A percentile compares a stretch with the other conserved stretches of the same genome.
phyloP scores from a whole-genome alignment of 2,329 filamentous ascomycete species.

The Cadophora luteo-olivacea region DNA sequence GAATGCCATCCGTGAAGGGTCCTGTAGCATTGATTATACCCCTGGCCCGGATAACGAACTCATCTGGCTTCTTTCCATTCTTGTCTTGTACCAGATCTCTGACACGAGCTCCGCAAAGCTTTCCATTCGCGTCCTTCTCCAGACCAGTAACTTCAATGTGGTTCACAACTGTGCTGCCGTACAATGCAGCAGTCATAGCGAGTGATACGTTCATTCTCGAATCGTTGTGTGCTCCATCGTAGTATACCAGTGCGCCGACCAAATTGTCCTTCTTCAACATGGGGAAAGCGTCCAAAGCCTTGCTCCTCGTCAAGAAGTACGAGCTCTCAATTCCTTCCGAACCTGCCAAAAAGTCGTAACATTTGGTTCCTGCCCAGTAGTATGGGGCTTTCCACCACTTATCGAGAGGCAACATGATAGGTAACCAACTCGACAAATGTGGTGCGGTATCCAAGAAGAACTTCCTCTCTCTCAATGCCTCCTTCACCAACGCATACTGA shows the following conservation, averaged over 20 bases:
- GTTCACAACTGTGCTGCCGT: slow-evolving; percentile 82
- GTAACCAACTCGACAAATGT: slow-evolving; percentile 75
- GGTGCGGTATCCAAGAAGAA: slow-evolving; percentile 79
- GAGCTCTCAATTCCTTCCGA: slow-evolving; percentile 88
- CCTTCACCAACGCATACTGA: slow-evolving; percentile 74
- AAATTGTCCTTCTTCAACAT: slow-evolving; percentile 84
- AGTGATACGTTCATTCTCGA: slow-evolving; percentile 91
- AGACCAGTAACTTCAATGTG: slow-evolving; percentile 82
- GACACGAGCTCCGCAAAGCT: slow-evolving; percentile 74
- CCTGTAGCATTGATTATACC: slow-evolving; percentile 90
- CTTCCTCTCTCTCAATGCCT: slow-evolving; percentile 76
- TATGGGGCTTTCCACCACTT: slow-evolving; percentile 81
- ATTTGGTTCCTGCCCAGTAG: slow-evolving; percentile 80
- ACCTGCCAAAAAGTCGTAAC: slow-evolving; percentile 84
- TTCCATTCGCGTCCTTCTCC: slow-evolving; percentile 75
- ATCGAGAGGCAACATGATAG: slow-evolving; percentile 77
- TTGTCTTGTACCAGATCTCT: slow-evolving; percentile 73
- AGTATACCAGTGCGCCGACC: slow-evolving; percentile 85
- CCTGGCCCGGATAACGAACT: slow-evolving; percentile 77
- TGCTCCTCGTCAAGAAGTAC: slow-evolving; percentile 86
- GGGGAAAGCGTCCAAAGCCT: slow-evolving; percentile 85
- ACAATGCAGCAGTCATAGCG: slow-evolving; percentile 87
- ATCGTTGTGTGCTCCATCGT: slow-evolving; percentile 91
- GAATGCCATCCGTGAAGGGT: slow-evolving; percentile 84
- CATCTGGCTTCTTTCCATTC: slow-evolving; percentile 65